Evolutionary conservation across 257 asterid species (phyloP), one percentile per base, ranked within the genome.

Genomic region (Pogostemon cablin): DNA sequence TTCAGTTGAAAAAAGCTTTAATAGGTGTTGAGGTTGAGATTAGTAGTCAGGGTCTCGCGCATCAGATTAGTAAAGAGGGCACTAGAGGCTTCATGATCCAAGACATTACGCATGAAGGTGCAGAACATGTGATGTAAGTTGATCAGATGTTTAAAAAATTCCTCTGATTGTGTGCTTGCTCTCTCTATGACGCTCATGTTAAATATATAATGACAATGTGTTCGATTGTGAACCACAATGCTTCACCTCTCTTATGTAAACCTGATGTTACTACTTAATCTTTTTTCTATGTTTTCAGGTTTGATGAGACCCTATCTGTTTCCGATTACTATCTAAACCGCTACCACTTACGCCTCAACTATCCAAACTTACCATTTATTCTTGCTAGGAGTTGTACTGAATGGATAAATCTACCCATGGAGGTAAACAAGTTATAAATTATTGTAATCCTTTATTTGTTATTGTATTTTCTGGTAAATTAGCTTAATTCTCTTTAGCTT

Each of bases 361-460:
- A 66, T 72, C 86, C 87, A 0, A 10, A 3, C 42, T 65, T 93
- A 72, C 97, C 95, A n/a, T 92, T 95, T 1, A n/a, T 93, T 69
- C 87, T 79, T 65, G 73, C 83, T 10, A 97, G 98, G 5, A 87
- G 64, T 67, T 88, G 65, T 56, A 9, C 89, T 12, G 88, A 72
- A 49, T 90, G 96, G 0, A 72, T 68, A 0, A 86, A 80, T 82
- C 73, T 90, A 54, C 98, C 98, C 0, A 88, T 93, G 95, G 98
- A 93, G 97, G 98, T n/a, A n/a, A n/a, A n/a, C 90, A 67, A 52
- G 6, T 68, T 2, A 6, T 32, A 10, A 37, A 48, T 55, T 62
- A 3, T 41, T 15, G 69, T 40, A 56, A 17, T 3, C 32, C 15
- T n/a, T 11, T 32, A 9, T 6, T 41, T 7, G 5, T 49, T 41